These are phyloP conservation scores for Beauveria caledonica DNA, from an alignment of 2,329 filamentous ascomycete species.

Conservation along the genomic window DNA sequence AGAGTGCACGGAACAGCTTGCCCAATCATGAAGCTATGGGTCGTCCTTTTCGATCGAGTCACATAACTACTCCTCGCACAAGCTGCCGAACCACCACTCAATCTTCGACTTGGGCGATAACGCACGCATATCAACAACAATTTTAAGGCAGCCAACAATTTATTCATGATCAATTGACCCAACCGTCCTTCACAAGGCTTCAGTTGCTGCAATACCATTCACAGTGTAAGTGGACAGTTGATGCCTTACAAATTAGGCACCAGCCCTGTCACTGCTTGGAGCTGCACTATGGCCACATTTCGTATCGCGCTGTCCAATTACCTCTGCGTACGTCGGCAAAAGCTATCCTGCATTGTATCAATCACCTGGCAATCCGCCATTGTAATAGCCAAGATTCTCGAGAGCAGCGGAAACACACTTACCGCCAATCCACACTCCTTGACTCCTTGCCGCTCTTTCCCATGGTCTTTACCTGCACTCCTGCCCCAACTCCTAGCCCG, in stretches of 20 bases:
- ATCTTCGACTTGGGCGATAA: no score
- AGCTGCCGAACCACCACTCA: no score
- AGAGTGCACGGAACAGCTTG: no score
- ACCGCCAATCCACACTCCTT: not conserved
- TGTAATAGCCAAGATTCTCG: not conserved
- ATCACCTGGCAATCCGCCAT: not conserved
- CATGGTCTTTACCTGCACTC: not conserved
- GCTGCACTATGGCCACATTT: conserved; percentile 10
- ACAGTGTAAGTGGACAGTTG: not conserved
- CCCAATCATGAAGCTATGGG: no score
- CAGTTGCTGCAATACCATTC: not conserved
- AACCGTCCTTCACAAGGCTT: not conserved
- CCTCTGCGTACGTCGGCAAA: not conserved
- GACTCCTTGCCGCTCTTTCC: not conserved
- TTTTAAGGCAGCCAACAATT: no score
- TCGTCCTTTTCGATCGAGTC: no score
- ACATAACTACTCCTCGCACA: no score
- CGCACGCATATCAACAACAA: no score
- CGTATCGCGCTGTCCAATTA: not conserved
- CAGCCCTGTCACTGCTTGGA: not conserved
- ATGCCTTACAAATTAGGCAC: conserved; percentile 5
- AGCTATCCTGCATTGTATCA: not conserved
- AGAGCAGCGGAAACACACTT: not conserved
- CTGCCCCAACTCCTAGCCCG: conserved; percentile 7
- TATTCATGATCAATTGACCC: no score